Percentiles rank a stretch among this genome's conserved stretches.
phyloP scores from a whole-genome alignment of 371 early-diverging fungal species.

The Apophysomyces sp. region DNA sequence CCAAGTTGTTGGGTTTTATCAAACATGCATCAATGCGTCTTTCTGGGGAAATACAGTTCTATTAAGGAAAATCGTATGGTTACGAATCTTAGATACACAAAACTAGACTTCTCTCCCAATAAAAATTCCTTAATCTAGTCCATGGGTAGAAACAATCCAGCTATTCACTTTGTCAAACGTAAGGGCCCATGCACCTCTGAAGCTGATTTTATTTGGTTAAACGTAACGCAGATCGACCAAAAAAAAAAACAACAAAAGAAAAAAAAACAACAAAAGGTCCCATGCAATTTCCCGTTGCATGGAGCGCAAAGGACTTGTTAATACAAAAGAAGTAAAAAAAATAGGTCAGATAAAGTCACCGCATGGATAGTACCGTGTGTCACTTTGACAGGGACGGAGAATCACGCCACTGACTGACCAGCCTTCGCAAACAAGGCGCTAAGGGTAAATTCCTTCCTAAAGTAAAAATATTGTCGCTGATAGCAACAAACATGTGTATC shows the following conservation, averaged over 20 bases:
- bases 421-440: neutral
- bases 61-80: neutral
- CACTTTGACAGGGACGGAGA: neutral
- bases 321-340: neutral
- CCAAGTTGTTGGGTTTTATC: neutral
- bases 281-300: neutral
- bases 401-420: neutral
- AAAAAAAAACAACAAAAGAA: too few relatives aligned
- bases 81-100: too few relatives aligned
- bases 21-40: neutral
- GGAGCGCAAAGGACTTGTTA: too few relatives aligned
- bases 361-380: neutral
- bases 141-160: neutral
- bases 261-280: neutral
- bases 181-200: neutral
- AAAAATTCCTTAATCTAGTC: too few relatives aligned
- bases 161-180: neutral
- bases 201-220: neutral
- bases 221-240: constrained; percentile 2
- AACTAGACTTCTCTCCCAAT: too few relatives aligned
- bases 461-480: neutral
- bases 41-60: neutral
- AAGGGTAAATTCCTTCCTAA: too few relatives aligned
- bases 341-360: too few relatives aligned
- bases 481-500: neutral